These are phyloP conservation scores for Metschnikowia sp. DNA, from an alignment of 805 yeast genomes.

Conservation along the genomic window DNA sequence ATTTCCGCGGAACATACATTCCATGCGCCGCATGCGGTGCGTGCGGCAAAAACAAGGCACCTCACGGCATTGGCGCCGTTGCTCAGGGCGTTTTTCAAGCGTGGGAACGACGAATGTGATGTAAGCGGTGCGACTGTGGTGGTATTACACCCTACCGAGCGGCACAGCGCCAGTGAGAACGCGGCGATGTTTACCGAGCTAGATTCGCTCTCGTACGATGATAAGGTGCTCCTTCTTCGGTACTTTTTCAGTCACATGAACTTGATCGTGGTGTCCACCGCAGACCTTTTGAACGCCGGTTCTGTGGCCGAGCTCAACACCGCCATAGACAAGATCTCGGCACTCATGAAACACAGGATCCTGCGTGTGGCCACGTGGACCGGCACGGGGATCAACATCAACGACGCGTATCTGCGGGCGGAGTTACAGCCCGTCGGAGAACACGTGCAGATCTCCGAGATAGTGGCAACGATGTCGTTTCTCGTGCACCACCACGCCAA, in stretches of 20 bases:
- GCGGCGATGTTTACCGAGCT: constrained; percentile 12
- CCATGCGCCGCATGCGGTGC: constrained; percentile 8
- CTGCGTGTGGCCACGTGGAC: constrained; percentile 44
- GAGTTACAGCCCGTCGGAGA: constrained; percentile 2
- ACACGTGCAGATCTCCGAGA: constrained; percentile 18
- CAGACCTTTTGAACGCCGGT: constrained; percentile 7
- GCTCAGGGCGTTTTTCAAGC: constrained; percentile 22
- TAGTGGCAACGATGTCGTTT: constrained; percentile 37
- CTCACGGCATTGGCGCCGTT: constrained; percentile 15
- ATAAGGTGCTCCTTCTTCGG: constrained; percentile 29
- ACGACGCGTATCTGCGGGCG: constrained; percentile 17
- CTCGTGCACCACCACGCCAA: constrained; percentile 25
- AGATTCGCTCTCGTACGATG: constrained; percentile 25
- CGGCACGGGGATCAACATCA: constrained; percentile 26
- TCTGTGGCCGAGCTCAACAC: constrained; percentile 17
- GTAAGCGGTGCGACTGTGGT: constrained; percentile 31
- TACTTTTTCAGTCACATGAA: constrained; percentile 39
- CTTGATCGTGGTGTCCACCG: constrained; percentile 23
- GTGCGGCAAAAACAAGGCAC: constrained; percentile 20
- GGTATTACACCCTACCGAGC: constrained; percentile 18
- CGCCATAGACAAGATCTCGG: constrained; percentile 22
- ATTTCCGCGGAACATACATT: constrained; percentile 12
- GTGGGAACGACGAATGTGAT: constrained; percentile 35
- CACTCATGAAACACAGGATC: constrained; percentile 29
- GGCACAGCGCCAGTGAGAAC: neutral